phyloP scores from a whole-genome alignment of 176 grass and related monocot genomes.

The Eragrostis curvula region DNA sequence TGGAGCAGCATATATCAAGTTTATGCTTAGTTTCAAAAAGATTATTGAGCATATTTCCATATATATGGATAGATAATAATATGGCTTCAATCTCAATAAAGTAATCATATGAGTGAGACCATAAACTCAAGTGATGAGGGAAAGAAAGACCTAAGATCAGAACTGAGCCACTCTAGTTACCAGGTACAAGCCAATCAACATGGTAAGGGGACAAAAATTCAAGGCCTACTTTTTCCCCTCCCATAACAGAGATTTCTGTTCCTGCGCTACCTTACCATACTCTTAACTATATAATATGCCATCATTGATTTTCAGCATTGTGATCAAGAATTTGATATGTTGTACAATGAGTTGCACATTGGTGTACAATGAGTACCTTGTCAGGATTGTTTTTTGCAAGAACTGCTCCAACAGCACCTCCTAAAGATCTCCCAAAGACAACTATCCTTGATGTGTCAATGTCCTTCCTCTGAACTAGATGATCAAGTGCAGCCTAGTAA shows the following conservation, averaged over 20 bases:
- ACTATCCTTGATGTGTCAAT: conserved; percentile 94
- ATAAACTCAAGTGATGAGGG: not conserved
- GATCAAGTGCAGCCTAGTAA: conserved; percentile 91
- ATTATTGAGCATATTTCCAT: conserved; percentile 12
- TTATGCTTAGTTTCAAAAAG: conserved; percentile 13
- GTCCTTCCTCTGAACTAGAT: conserved; percentile 92
- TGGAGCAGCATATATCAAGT: conserved; percentile 32
- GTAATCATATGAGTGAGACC: conserved; percentile 7
- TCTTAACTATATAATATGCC: not conserved
- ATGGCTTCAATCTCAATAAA: not conserved
- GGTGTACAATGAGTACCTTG: conserved; percentile 59
- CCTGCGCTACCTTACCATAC: not conserved
- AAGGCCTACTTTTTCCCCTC: not conserved
- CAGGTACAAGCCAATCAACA: conserved; percentile 1
- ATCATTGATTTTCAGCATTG: conserved; percentile 33
- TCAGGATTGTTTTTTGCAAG: conserved; percentile 96
- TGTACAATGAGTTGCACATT: conserved; percentile 19
- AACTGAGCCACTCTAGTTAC: conserved; percentile 15
- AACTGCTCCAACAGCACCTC: conserved; percentile 93
- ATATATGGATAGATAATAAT: conserved; percentile 29
- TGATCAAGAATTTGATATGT: conserved; percentile 13
- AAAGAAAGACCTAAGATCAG: not conserved
- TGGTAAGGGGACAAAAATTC: conserved; percentile 10
- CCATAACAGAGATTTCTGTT: not conserved
- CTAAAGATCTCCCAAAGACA: conserved; percentile 97